These are phyloP conservation scores for Euphorbia pulcherrima DNA, from an alignment of 345 rosid genomes.

Conservation along the genomic window DNA sequence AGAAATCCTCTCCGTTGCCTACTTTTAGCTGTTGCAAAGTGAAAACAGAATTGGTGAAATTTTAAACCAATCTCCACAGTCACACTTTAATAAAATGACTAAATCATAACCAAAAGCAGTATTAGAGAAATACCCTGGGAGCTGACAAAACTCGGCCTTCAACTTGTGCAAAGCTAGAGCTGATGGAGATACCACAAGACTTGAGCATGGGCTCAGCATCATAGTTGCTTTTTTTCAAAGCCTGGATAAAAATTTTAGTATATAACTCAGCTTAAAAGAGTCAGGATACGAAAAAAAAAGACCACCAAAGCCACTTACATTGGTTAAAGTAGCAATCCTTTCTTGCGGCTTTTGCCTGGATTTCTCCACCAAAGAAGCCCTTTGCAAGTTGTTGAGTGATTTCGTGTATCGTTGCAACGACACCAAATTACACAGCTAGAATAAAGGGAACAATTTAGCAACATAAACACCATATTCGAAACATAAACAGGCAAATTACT, in stretches of 20 bases:
- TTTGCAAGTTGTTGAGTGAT: constrained; percentile 59
- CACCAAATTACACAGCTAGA: constrained; percentile 68
- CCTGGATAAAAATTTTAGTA: constrained; percentile 38
- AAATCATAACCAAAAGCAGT: neutral
- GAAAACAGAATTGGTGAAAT: neutral
- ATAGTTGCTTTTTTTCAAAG: constrained; percentile 62
- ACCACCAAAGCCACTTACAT: constrained; percentile 35
- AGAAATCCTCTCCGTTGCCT: constrained; percentile 77
- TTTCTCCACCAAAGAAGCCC: constrained; percentile 76
- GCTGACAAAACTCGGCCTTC: constrained; percentile 78
- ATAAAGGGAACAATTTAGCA: neutral
- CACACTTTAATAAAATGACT: neutral
- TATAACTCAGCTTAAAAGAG: neutral
- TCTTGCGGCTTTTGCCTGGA: constrained; percentile 94
- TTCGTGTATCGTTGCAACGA: constrained; percentile 88
- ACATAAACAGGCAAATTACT: neutral
- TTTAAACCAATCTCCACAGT: too few species aligned
- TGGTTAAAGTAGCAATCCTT: constrained; percentile 65
- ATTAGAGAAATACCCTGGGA: constrained; percentile 49
- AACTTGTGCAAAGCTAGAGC: constrained; percentile 54
- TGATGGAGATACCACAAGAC: constrained; percentile 65
- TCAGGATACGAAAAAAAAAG: neutral
- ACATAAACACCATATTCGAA: neutral
- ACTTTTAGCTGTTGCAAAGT: constrained; percentile 57
- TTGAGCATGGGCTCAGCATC: constrained; percentile 62